A percentile compares a stretch with the other conserved stretches of the same genome.
Conservation (phyloP, 2,329 filamentous ascomycete species). For the Aureobasidium pullulans region DNA sequence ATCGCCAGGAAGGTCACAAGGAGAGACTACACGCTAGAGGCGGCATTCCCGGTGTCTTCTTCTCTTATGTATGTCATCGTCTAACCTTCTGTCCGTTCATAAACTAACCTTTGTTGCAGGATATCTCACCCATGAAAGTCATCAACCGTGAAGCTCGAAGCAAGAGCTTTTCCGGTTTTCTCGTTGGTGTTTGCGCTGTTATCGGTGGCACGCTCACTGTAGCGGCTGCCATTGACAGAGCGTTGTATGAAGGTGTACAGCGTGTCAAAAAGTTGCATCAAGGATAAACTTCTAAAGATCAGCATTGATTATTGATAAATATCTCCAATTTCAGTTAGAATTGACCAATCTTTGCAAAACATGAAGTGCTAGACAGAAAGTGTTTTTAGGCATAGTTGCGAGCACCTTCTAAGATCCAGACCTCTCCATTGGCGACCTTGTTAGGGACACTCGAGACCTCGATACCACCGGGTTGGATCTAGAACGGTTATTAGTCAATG, state of each 20-base stretch:
- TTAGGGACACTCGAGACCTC: constrained; percentile 68
- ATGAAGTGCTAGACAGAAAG: neutral
- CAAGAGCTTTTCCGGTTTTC: constrained; percentile 86
- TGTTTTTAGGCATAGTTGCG: constrained; percentile 41
- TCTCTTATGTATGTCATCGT: constrained; percentile 72
- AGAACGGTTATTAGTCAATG: constrained; percentile 19
- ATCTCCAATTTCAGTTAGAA: neutral
- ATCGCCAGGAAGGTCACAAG: constrained; percentile 79
- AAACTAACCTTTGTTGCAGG: constrained; percentile 42
- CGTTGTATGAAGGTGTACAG: constrained; percentile 78
- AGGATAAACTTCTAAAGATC: constrained; percentile 30
- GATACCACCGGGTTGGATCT: constrained; percentile 73
- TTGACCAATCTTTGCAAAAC: neutral
- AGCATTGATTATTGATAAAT: neutral
- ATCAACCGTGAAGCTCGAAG: constrained; percentile 87
- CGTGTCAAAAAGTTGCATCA: constrained; percentile 80
- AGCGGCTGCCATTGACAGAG: constrained; percentile 84
- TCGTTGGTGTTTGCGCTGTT: constrained; percentile 89
- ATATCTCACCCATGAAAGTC: constrained; percentile 99
- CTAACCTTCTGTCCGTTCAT: neutral
- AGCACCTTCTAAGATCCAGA: constrained; percentile 66
- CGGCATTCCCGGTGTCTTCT: constrained; percentile 96
- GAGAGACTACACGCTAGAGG: constrained; percentile 83
- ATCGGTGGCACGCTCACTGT: constrained; percentile 94
- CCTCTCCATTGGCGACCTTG: constrained; percentile 77